A percentile compares a stretch with the other conserved stretches of the same genome.
phyloP scores from a whole-genome alignment of 2,329 filamentous ascomycete genomes.

The Aureobasidium sp. region DNA sequence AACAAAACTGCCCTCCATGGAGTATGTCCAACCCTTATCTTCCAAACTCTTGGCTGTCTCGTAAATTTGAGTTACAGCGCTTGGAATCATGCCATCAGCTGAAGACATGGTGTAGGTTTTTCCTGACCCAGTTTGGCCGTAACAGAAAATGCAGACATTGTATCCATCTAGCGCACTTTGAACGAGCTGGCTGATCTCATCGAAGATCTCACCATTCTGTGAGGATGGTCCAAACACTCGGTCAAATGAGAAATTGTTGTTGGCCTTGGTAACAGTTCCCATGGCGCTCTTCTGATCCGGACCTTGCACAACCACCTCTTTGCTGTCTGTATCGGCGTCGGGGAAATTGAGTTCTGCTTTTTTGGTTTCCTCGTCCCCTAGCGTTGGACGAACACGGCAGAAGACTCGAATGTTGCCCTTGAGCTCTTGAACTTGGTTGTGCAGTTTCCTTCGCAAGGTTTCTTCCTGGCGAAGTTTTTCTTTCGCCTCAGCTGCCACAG shows the following conservation, averaged over 20 bases:
- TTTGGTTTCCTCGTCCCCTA: constrained; percentile 51
- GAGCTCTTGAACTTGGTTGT: constrained; percentile 96
- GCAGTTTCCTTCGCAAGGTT: constrained; percentile 78
- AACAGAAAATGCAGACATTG: constrained; percentile 98
- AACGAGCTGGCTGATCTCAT: constrained; percentile 92
- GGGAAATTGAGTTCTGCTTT: constrained; percentile 72
- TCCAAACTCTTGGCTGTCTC: constrained; percentile 72
- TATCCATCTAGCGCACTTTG: constrained; percentile 95
- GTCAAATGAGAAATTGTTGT: constrained; percentile 82
- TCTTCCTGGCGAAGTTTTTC: constrained; percentile 87
- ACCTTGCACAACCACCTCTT: constrained; percentile 76
- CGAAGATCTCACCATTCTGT: constrained; percentile 81
- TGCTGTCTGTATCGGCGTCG: constrained; percentile 61
- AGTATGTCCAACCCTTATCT: constrained; percentile 90
- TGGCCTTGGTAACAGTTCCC: constrained; percentile 66
- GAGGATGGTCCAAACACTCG: constrained; percentile 75
- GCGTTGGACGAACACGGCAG: constrained; percentile 79
- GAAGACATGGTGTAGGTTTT: constrained; percentile 97
- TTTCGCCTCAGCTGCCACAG: constrained; percentile 58
- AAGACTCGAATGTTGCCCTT: constrained; percentile 99
- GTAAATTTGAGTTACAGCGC: constrained; percentile 89
- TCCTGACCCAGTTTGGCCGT: constrained; percentile 92
- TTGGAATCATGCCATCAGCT: constrained; percentile 86
- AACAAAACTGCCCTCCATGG: constrained; percentile 88
- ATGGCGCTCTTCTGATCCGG: constrained; percentile 77